Evolutionary conservation across 2,329 filamentous ascomycete genomes (phyloP).

Genomic region (Exophiala viscosa): DNA sequence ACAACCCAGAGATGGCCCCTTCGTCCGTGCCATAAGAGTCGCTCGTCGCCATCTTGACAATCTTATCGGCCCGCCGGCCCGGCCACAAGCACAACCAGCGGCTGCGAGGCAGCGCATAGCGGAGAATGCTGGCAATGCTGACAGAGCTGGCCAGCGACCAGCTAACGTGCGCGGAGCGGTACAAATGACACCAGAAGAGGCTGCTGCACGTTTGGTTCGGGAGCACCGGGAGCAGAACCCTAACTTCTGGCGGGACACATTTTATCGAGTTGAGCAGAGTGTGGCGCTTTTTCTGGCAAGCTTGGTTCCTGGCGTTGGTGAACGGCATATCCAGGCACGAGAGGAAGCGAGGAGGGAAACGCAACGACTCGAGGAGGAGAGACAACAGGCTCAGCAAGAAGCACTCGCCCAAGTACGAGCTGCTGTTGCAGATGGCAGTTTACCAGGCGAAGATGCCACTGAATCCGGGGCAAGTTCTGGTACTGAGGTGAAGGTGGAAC

Average conservation of each 20-base stretch:
- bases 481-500: not conserved
- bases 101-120: conserved; percentile 6
- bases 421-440: not conserved
- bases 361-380: conserved; percentile 25
- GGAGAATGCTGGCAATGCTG: not conserved
- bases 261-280: conserved; percentile 48
- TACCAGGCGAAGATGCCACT: not conserved
- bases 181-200: conserved; percentile 26
- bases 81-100: conserved; percentile 14
- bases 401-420: conserved; percentile 2
- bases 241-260: conserved; percentile 17
- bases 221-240: conserved; percentile 22
- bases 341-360: conserved; percentile 45
- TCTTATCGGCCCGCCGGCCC: conserved; percentile 31
- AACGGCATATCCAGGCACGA: conserved; percentile 56
- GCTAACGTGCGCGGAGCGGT: conserved; percentile 20
- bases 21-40: conserved; percentile 37
- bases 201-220: conserved; percentile 26
- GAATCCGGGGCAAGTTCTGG: not conserved
- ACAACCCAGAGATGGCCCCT: conserved; percentile 40
- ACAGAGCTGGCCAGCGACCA: conserved; percentile 4
- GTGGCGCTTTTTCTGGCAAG: conserved; percentile 61
- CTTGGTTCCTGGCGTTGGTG: conserved; percentile 60
- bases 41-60: conserved; percentile 45
- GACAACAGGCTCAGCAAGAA: conserved; percentile 14